Evolutionary conservation across 345 rosid genomes (phyloP).

Genomic region (Laguncularia racemosa): DNA sequence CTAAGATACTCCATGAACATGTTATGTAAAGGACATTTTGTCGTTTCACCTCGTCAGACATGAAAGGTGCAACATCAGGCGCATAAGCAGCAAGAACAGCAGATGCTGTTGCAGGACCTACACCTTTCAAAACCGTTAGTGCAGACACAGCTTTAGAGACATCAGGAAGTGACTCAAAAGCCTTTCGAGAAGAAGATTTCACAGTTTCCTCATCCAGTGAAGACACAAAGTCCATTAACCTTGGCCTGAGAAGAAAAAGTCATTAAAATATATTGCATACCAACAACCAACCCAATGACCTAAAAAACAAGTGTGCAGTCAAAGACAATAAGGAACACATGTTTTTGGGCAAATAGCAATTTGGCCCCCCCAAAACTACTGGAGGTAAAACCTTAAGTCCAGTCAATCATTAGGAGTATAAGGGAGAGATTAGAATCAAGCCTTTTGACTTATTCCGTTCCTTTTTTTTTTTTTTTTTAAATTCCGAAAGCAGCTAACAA

Average conservation of each 20-base stretch:
- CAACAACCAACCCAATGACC: too few species aligned
- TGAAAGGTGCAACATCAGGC: slow-evolving; percentile 68
- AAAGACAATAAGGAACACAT: too few species aligned
- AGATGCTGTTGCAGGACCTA: slow-evolving; percentile 88
- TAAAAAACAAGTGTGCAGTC: too few species aligned
- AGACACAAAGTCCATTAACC: slow-evolving; percentile 60
- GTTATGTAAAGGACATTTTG: neutral
- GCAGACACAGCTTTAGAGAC: slow-evolving; percentile 55
- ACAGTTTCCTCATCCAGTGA: slow-evolving; percentile 59
- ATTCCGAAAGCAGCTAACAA: too few species aligned
- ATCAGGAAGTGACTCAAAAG: slow-evolving; percentile 71
- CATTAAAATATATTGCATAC: too few species aligned
- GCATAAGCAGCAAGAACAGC: slow-evolving; percentile 87
- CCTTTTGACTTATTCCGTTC: too few species aligned
- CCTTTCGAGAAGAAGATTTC: slow-evolving; percentile 64
- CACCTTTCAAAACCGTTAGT: slow-evolving; percentile 81
- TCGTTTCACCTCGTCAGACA: slow-evolving; percentile 74
- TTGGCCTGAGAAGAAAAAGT: slow-evolving; percentile 46
- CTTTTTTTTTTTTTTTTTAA: too few species aligned
- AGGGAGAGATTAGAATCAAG: too few species aligned
- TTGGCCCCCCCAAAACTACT: too few species aligned
- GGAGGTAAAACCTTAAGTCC: too few species aligned
- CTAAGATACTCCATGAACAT: neutral
- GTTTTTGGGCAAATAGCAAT: too few species aligned
- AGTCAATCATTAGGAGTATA: too few species aligned